phyloP scores from a whole-genome alignment of 2,329 filamentous ascomycete genomes.

The Fusarium piperis region DNA sequence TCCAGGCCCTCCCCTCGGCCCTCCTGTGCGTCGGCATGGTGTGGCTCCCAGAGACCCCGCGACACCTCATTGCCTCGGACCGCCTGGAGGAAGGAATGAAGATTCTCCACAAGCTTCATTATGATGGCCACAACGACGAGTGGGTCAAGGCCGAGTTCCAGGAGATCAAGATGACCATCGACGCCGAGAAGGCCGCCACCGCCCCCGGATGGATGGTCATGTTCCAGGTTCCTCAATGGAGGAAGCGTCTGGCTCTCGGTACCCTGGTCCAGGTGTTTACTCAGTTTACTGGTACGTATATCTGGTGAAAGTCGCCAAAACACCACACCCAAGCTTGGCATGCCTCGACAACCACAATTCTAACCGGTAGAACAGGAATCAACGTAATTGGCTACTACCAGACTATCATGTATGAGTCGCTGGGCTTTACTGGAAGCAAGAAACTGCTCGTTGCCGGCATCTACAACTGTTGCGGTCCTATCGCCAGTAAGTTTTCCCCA shows the following conservation, averaged over 20 bases:
- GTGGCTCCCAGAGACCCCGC: conserved; percentile 41
- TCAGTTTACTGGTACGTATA: conserved; percentile 54
- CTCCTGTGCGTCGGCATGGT: conserved; percentile 36
- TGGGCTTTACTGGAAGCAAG: conserved; percentile 60
- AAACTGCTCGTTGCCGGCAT: conserved; percentile 66
- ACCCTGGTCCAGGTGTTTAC: conserved; percentile 69
- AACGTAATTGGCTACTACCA: conserved; percentile 69
- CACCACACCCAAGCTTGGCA: neutral
- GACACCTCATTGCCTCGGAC: conserved; percentile 47
- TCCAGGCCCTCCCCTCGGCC: conserved; percentile 36
- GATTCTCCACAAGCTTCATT: conserved; percentile 59
- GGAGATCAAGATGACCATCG: conserved; percentile 66
- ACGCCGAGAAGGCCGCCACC: conserved; percentile 42
- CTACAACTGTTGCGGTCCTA: conserved; percentile 67
- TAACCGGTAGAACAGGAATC: conserved; percentile 46
- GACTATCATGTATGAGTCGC: conserved; percentile 61
- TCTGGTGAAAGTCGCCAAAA: neutral
- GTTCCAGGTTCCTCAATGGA: conserved; percentile 64
- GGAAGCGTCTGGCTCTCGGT: conserved; percentile 66
- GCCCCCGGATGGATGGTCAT: conserved; percentile 61
- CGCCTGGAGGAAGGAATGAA: conserved; percentile 52
- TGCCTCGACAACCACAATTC: neutral
- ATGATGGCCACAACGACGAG: conserved; percentile 62
- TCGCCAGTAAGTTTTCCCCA: conserved; percentile 49
- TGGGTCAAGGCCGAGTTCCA: conserved; percentile 64